A percentile compares a stretch with the other conserved stretches of the same genome.
phyloP scores from a whole-genome alignment of 371 early-diverging fungal species.

The Rhizomucor pusillus region DNA sequence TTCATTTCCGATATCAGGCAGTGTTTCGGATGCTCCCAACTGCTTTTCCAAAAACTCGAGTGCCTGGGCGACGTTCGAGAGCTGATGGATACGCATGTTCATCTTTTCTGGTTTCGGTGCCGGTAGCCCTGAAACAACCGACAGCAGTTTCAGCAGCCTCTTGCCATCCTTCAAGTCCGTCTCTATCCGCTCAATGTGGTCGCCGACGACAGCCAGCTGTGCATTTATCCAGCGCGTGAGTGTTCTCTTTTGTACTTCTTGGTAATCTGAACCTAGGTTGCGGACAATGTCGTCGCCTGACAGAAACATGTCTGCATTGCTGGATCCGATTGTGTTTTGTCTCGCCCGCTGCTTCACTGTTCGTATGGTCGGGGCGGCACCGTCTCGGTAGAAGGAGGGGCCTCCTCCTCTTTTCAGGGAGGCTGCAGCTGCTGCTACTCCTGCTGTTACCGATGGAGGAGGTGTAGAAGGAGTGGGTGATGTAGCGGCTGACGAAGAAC shows the following conservation, averaged over 20 bases:
- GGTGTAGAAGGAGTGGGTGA: conserved; percentile 9
- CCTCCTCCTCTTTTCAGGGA: conserved; percentile 15
- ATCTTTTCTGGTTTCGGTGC: conserved; percentile 60
- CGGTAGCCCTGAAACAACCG: conserved; percentile 52
- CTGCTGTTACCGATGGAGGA: conserved; percentile 10
- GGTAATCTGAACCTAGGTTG: conserved; percentile 47
- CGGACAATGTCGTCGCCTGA: conserved; percentile 16
- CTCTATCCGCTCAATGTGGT: conserved; percentile 44
- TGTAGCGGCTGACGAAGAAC: conserved; percentile 12
- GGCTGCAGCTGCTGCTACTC: conserved; percentile 5
- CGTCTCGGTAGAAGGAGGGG: not conserved
- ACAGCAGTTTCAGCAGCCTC: conserved; percentile 56
- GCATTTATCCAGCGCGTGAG: conserved; percentile 85
- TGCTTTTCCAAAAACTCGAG: conserved; percentile 64
- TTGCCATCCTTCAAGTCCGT: conserved; percentile 67
- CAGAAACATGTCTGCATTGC: conserved; percentile 1
- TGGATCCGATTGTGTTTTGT: conserved; percentile 2
- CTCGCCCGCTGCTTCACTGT: not conserved
- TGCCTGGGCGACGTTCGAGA: conserved; percentile 77
- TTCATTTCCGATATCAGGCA: conserved; percentile 77
- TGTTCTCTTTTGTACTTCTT: conserved; percentile 72
- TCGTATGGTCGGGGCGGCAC: not conserved
- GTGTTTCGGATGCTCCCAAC: conserved; percentile 51
- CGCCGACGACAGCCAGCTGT: conserved; percentile 54
- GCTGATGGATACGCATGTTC: conserved; percentile 75